Conservation (phyloP, 495 filamentous ascomycete genomes). For the Hypoxylon rickii region DNA sequence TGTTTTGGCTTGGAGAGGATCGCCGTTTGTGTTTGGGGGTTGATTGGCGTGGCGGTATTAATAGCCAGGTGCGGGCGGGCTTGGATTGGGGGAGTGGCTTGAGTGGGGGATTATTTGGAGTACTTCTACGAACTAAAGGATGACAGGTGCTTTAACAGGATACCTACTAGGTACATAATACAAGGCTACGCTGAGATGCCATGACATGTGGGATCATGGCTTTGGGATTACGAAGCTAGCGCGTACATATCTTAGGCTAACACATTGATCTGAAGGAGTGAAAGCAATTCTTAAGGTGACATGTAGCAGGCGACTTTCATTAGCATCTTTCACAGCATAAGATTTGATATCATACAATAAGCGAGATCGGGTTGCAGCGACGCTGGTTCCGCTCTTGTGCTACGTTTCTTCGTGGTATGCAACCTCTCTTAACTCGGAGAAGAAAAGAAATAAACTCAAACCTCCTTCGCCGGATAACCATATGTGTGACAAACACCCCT, state of each 20-base stretch:
- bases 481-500: constrained; percentile 2
- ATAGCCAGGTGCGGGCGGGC: too few species aligned
- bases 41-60: too few species aligned
- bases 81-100: too few species aligned
- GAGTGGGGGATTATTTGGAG: too few species aligned
- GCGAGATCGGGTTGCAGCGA: background rate
- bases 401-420: constrained; percentile 19
- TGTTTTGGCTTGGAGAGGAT: background rate
- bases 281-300: background rate
- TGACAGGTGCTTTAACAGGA: too few species aligned
- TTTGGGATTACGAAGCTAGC: too few species aligned
- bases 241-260: background rate
- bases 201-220: too few species aligned
- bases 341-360: constrained; percentile 13
- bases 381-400: constrained; percentile 3
- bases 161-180: too few species aligned
- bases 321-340: constrained; percentile 13
- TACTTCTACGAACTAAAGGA: too few species aligned
- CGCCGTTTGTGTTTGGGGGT: too few species aligned
- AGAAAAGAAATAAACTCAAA: too few species aligned
- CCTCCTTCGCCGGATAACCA: constrained; percentile 13
- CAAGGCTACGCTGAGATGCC: too few species aligned
- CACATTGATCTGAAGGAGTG: background rate
- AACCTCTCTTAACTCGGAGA: constrained; percentile 9
- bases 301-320: constrained; percentile 8